Percentiles rank a stretch among this genome's conserved stretches.
Conservation (phyloP, 1,284 basidiomycete genomes). For the Mycena citricolor region DNA sequence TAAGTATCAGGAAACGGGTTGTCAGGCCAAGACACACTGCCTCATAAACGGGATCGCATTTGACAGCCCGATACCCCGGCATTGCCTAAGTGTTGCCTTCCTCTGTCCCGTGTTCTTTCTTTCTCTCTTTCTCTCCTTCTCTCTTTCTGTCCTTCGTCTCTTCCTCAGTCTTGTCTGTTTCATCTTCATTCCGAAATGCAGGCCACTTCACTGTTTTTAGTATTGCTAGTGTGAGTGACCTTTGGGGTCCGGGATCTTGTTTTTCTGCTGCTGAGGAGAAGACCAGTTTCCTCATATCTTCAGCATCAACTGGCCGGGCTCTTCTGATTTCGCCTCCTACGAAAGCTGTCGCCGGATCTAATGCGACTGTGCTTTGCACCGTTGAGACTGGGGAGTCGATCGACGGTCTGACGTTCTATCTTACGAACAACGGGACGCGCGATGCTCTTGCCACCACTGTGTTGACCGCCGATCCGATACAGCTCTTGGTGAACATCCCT, state of each 20-base stretch:
- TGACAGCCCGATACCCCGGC: too few relatives aligned
- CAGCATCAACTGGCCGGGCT: conserved; percentile 14
- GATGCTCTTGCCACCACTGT: neutral
- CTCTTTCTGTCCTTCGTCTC: conserved; percentile 13
- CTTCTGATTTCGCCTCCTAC: conserved; percentile 12
- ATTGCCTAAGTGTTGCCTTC: too few relatives aligned
- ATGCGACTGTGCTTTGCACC: conserved; percentile 8
- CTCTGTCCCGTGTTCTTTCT: too few relatives aligned
- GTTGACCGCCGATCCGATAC: neutral
- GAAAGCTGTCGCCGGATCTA: conserved; percentile 10
- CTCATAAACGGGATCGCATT: conserved; percentile 7
- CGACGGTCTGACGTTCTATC: conserved; percentile 8
- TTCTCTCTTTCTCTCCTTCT: conserved; percentile 4
- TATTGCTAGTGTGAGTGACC: conserved; percentile 20
- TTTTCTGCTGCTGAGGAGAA: too few relatives aligned
- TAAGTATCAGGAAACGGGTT: too few relatives aligned
- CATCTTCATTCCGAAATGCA: conserved; percentile 12
- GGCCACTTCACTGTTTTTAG: conserved; percentile 20
- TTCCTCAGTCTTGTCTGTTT: conserved; percentile 9
- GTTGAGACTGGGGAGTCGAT: neutral
- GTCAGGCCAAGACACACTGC: too few relatives aligned
- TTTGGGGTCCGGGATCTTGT: too few relatives aligned
- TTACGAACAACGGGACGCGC: conserved; percentile 6
- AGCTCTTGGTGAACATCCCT: conserved; percentile 4
- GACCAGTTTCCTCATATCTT: conserved; percentile 16